Base-by-base conservation (phyloP, 2,329 filamentous ascomycete genomes). In the Cytospora mali region DNA sequence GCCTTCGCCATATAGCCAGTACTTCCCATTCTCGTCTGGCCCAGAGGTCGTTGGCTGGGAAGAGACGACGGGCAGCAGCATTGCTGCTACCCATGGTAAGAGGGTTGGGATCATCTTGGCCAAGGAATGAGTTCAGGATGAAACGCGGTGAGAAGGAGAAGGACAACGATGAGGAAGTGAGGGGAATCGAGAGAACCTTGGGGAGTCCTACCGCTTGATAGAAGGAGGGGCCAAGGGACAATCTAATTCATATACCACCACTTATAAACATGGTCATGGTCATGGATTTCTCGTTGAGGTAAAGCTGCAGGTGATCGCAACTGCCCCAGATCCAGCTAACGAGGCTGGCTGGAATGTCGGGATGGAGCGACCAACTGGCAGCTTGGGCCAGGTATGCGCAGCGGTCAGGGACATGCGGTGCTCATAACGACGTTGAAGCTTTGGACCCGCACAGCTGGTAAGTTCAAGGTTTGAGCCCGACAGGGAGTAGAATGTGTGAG, bases 1-100 rank as follows among this genome's bases (percentile, higher is more conserved):
- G 62, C 84, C 85, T 57, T 86, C 80, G 66, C 88, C 86, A 63
- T 81, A 78, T 74, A 93, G 85, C 79, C 87, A 88, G 78, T 92
- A 93, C 75, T 93, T 91, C 66, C 86, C 86, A 68, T 87, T 75
- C 67, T 77, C 74, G 70, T 88, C 85, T 0, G 85, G 81, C 25
- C 76, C 74, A 35, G 69, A 58, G 29, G 64, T 68, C 60, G 62
- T 64, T 29, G 68, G 61, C 28, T 73, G 69, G 35, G 74, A 69
- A 35, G 69, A 71, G 39, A 69, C 69, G 50, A 69, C 56, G 49
- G 73, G 71, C 62, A 76, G 72, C 64, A 75, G 66, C 16, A 72
- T 64, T 55, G 72, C 71, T 54, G 71, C 72, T 54, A 73, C 53
- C 7, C 58, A 55, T 49, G 69, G 14, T 1, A 55, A 27, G 16